Base-by-base conservation (phyloP, 139 green algal genomes). In the Haematococcus sp. region DNA sequence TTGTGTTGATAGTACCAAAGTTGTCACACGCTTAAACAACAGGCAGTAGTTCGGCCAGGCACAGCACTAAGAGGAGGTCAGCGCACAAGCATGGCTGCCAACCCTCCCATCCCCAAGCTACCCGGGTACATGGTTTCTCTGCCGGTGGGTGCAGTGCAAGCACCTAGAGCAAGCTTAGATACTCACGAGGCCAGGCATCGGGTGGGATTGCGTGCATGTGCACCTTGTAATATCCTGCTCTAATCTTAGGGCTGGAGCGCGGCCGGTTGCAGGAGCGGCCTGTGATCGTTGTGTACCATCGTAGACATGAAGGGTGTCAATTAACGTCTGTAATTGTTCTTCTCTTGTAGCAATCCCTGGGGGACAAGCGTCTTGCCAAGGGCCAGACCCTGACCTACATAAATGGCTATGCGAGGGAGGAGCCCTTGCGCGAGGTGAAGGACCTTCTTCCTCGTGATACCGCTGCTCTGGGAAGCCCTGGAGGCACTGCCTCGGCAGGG, bases 371-470 rank as follows among this genome's bases (percentile, higher is more conserved):
- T 0, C 87, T 89, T 43, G 71, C 74, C 44, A 92, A 89, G 66
- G 64, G 49, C 3, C 91, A 96, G 70, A 91, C 88, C 1, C 77
- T 96, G 2, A 79, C 33, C 1, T 94, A 90, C 55, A 68, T 85
- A 2, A 93, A 93, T 70, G 91, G 91, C 13, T 94, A 93, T 55
- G 76, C 84, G 4, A 77, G 84, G 33, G 84, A 91, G 46, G 80
- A 80, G 31, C 64, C 81, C 20, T 25, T 80, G 30, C 70, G 70
- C 0, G 58, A 75, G 5, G 71, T 88, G 15, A 76, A 74, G 56
- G 75, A 81, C 43, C 35, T 81, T 44, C 40, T 11, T 49, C 40
- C 33, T 52, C n/a, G 73, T 17, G 35, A 68, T n/a, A 63, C 33
- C 63, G 23, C 49, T 74, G 25, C 31, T 51, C 4, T 49, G 11